phyloP scores from a whole-genome alignment of 495 filamentous ascomycete genomes.

The Echria macrotheca region DNA sequence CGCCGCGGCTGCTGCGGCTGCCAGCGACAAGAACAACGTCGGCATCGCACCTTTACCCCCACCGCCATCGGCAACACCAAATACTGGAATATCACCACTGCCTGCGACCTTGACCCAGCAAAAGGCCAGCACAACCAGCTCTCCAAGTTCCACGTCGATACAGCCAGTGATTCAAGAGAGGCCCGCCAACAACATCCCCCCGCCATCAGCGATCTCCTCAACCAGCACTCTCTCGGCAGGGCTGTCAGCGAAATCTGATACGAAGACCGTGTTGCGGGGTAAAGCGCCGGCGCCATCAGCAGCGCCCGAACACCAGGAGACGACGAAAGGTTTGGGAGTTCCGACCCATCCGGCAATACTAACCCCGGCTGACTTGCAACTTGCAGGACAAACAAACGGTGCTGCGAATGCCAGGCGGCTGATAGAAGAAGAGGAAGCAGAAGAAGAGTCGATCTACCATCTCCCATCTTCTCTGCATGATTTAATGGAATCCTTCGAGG shows the following conservation, averaged over 20 bases:
- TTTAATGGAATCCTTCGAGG: slow-evolving; percentile 82
- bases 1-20: slow-evolving; percentile 89
- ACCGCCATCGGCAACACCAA: slow-evolving; percentile 54
- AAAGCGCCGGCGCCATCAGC: slow-evolving; percentile 33
- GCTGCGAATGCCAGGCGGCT: slow-evolving; percentile 45
- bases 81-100: slow-evolving; percentile 42
- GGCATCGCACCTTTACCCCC: slow-evolving; percentile 91
- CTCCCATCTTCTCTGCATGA: slow-evolving; percentile 88
- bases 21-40: slow-evolving; percentile 89
- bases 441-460: slow-evolving; percentile 87
- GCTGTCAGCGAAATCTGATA: slow-evolving; percentile 16
- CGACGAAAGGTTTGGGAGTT: slow-evolving; percentile 14
- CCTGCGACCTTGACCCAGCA: slow-evolving; percentile 30
- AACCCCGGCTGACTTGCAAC: slow-evolving; percentile 19
- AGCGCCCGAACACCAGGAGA: slow-evolving; percentile 13
- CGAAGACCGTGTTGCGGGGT: slow-evolving; percentile 30
- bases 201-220: slow-evolving; percentile 18
- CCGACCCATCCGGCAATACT: neutral
- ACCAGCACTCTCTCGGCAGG: slow-evolving; percentile 12
- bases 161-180: slow-evolving; percentile 39
- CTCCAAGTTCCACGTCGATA: slow-evolving; percentile 34
- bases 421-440: slow-evolving; percentile 34
- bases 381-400: slow-evolving; percentile 50
- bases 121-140: slow-evolving; percentile 41
- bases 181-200: slow-evolving; percentile 16